A percentile compares a stretch with the other conserved stretches of the same genome.
These are phyloP conservation scores for Mortierella sp. DNA, from an alignment of 371 early-diverging fungal species.

Conservation along the genomic window DNA sequence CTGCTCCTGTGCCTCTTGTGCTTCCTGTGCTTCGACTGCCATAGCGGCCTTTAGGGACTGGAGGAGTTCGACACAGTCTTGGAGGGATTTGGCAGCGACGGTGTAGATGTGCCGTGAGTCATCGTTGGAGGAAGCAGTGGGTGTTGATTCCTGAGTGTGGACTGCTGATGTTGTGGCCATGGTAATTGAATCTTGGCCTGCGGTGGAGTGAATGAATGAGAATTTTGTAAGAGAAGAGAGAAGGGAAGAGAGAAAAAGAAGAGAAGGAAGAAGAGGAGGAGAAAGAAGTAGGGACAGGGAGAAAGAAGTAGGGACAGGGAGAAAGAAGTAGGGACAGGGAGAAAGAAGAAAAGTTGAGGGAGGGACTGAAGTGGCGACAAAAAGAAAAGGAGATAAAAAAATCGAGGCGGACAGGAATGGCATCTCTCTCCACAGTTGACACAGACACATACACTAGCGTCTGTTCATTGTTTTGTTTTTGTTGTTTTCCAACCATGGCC, in stretches of 20 bases:
- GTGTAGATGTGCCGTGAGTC: conserved; percentile 36
- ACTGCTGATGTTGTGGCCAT: conserved; percentile 12
- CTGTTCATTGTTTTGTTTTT: background rate
- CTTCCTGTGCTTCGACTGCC: conserved; percentile 25
- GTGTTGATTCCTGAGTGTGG: background rate
- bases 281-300: background rate
- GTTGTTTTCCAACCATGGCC: conserved; percentile 8
- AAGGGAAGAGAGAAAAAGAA: background rate
- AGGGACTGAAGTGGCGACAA: background rate
- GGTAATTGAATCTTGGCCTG: background rate
- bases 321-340: background rate
- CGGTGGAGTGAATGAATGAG: background rate
- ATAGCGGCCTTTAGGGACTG: conserved; percentile 30
- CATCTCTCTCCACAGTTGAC: background rate
- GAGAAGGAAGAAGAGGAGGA: background rate
- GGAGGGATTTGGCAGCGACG: conserved; percentile 34
- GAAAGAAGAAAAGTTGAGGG: background rate
- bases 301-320: background rate
- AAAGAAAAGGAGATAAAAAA: background rate
- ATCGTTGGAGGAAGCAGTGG: background rate
- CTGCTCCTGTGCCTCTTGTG: conserved; percentile 22
- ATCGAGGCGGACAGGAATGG: background rate
- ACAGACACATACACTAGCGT: background rate
- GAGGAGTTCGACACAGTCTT: conserved; percentile 47
- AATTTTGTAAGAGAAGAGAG: background rate